A percentile compares a stretch with the other conserved stretches of the same genome.
Evolutionary conservation across 129 eudicot genomes (phyloP).

Genomic region (Arctium minus): DNA sequence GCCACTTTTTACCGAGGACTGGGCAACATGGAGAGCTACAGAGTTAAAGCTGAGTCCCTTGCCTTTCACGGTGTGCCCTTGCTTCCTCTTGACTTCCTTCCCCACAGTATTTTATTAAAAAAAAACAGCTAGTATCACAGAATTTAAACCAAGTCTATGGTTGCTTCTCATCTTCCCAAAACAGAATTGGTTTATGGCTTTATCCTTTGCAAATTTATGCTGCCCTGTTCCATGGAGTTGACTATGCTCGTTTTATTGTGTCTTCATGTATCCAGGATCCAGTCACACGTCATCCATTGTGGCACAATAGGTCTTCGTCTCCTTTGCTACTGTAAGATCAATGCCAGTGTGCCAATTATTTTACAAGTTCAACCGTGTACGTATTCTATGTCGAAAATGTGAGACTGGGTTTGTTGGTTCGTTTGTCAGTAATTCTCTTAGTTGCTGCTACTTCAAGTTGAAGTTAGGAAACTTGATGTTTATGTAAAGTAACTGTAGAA

Average conservation of each 20-base stretch:
- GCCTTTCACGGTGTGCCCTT: slow-evolving; percentile 74
- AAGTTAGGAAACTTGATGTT: too few relatives aligned
- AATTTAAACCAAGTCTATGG: background rate
- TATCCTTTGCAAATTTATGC: background rate
- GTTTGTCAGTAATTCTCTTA: background rate
- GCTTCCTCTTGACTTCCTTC: slow-evolving; percentile 4
- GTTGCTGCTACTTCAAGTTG: too few relatives aligned
- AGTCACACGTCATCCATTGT: slow-evolving; percentile 73
- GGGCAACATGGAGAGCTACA: slow-evolving; percentile 88
- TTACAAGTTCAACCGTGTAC: background rate
- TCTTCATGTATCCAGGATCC: slow-evolving; percentile 64
- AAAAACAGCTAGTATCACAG: background rate
- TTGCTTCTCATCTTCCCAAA: background rate
- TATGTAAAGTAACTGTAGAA: too few relatives aligned
- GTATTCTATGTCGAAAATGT: background rate
- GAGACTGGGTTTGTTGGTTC: background rate
- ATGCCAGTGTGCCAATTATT: background rate
- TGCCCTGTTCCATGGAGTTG: background rate
- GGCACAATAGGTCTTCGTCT: slow-evolving; percentile 76
- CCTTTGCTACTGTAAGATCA: slow-evolving; percentile 84
- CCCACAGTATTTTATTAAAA: background rate
- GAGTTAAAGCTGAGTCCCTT: slow-evolving; percentile 71
- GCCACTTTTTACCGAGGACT: slow-evolving; percentile 91
- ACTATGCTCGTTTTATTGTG: background rate
- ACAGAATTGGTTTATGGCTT: background rate